Evolutionary conservation across 2,329 filamentous ascomycete genomes (phyloP), one percentile per base, ranked within the genome.

Genomic region (Beauveria brongniartii): DNA sequence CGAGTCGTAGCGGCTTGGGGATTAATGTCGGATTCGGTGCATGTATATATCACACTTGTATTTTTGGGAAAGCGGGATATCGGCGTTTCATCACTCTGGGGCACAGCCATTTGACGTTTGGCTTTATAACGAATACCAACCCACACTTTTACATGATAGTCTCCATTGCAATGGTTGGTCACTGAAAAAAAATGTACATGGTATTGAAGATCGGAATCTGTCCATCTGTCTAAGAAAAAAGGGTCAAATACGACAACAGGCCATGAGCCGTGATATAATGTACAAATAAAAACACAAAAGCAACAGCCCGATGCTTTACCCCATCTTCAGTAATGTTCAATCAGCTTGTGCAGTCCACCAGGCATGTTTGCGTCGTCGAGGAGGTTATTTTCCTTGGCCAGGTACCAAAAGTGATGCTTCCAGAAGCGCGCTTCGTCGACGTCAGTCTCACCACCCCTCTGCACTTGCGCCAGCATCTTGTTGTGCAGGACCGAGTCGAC

Each of bases 331-430:
- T 59, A 48, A 12, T 47, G 24, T 12, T 53, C 24, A 53, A 63
- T 63, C 62, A 59, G 55, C 20, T 61, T 22, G 34, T 57, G 51
- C 61, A 61, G 50, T 63, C 69, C 20, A 16, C 62, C 60, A 6
- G 57, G 60, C 51, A 68, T 69, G 53, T 66, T 62, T 1, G 61
- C 56, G 30, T 64, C 60, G 8, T 68, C 64, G 20, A 81, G 50
- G 53, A 82, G 64, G 0, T 75, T 72, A 37, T 75, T 68, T 43
- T 76, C 69, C 61, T 71, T 66, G 18, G 78, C 80, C 54, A 79
- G 61, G 61, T 72, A 74, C 80, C 80, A 83, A 64, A 82, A 82
- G 58, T 75, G 72, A 62, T 82, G 80, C 48, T 68, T 74, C 75
- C 78, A 81, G 61, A 75, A 76, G 62, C 77, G 70, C 41, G 62